Evolutionary conservation across 805 yeast genomes (phyloP), one percentile per base, ranked within the genome.

Genomic region (Candida sonorensis): DNA sequence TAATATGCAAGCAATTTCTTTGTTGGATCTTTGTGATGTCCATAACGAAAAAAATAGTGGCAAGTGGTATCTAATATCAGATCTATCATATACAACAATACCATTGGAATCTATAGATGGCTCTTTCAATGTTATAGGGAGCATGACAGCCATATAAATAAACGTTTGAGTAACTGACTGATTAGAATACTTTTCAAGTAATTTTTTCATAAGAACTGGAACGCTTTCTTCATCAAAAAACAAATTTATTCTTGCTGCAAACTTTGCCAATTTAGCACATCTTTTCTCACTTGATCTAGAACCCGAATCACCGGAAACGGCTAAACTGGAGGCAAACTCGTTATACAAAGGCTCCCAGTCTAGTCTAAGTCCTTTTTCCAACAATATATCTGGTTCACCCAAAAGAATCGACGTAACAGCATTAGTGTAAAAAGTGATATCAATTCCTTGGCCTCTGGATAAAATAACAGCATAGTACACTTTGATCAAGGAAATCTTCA

Each of bases 41-140:
- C 95, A 86, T 27, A 83, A 57, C 38, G 82, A 76, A 43, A 84
- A 83, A 7, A 85, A 50, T 2, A 84, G 58, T 0, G 88, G 77
- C 18, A 84, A 51, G 42, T 78, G 76, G 40, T 75, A 40, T 7
- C 68, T 63, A 10, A 55, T 46, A 40, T 60, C 65, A 11, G 37
- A 29, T 17, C 42, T 36, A 9, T 45, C 40, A 34, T 52, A 58
- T 1, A 23, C 1, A 3, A 41, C 23, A 2, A 33, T 4, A 1
- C 53, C 58, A 27, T 42, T 44, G 1, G 17, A 21, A 7, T 19
- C 34, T 3, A 32, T 15, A 0, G 33, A 19, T 2, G 58, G 57
- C 22, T 42, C 36, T 11, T 55, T 50, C 33, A 69, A 64, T 3
- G 42, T 38, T 10, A 59, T 45, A 1, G 92, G 92, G 12, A 80